Evolutionary conservation across 768 basidiomycete species (phyloP).

Genomic region (Rossbeevera mucosa): DNA sequence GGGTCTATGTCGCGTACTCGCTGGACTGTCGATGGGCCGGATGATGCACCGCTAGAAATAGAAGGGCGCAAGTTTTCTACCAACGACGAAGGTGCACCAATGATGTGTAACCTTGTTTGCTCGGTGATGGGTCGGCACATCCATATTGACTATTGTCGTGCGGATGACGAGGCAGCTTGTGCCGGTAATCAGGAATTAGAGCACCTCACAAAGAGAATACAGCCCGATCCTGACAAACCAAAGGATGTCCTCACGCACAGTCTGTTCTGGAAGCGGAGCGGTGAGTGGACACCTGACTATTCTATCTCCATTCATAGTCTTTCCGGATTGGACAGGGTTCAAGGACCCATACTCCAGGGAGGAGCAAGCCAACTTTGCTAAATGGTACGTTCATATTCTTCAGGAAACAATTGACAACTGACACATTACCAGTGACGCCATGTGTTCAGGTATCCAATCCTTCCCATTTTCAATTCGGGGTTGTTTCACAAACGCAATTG

Average conservation of each 20-base stretch:
- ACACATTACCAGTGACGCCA: slow-evolving; percentile 36
- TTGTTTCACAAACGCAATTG: neutral
- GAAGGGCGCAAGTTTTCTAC: slow-evolving; percentile 52
- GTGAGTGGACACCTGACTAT: slow-evolving; percentile 24
- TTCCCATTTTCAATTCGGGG: neutral
- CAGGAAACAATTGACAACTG: neutral
- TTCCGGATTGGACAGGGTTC: slow-evolving; percentile 39
- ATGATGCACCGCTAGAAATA: slow-evolving; percentile 47
- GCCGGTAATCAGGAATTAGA: slow-evolving; percentile 37
- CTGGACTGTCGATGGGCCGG: slow-evolving; percentile 54
- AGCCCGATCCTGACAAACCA: slow-evolving; percentile 41
- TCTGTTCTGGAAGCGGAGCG: slow-evolving; percentile 56
- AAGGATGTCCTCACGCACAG: slow-evolving; percentile 56
- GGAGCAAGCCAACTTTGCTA: slow-evolving; percentile 48
- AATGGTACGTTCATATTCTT: slow-evolving; percentile 39
- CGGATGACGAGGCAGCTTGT: slow-evolving; percentile 36
- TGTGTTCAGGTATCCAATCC: slow-evolving; percentile 43
- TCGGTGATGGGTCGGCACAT: slow-evolving; percentile 51
- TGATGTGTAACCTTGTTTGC: slow-evolving; percentile 59
- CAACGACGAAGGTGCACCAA: slow-evolving; percentile 55
- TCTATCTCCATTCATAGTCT: neutral
- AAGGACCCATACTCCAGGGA: slow-evolving; percentile 62
- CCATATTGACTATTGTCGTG: slow-evolving; percentile 55
- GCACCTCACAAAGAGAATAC: slow-evolving; percentile 41
- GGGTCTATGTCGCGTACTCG: slow-evolving; percentile 57